Evolutionary conservation across 768 basidiomycete genomes (phyloP), one percentile per base, ranked within the genome.

Genomic region (Phanerodontia chrysosporium): DNA sequence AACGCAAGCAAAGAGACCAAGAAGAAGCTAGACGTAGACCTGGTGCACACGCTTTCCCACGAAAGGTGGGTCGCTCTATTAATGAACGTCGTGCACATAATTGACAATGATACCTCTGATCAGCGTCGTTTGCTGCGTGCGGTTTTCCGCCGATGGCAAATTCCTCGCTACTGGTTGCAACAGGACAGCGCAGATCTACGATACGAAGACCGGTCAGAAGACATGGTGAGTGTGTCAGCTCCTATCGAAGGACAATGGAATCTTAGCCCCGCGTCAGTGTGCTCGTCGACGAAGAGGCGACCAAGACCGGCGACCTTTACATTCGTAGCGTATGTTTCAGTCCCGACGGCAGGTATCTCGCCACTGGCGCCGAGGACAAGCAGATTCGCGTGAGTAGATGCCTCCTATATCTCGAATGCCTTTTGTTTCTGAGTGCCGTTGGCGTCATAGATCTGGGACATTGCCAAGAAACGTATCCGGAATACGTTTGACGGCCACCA

Each of bases 161-260:
- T 86, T 80, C 61, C 83, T 98, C 30, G 96, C 96, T 29, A 98
- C 96, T 3, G 96, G 96, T 13, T 98, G 95, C 75, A 98, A 98
- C 74, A 82, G 92, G 44, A 92, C 93, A 0, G 93, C 95, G 21
- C 95, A 97, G 72, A 95, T 98, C 58, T 98, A 91, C 70, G 93
- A 98, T 69, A 90, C 89, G 27, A 90, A 90, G 74, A 89, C 90
- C 0, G 95, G 95, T 7, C 71, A 68, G 0, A 93, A 92, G 75
- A 87, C 87, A 29, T 94, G 89, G 95, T 94, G 64, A 87, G 87
- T 32, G 92, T 88, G 94, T 94, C 64, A 57, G 85, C 70, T 24
- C 21, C n/a, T 45, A 2, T 54, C 36, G n/a, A n/a, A 49, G 25
- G 30, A 35, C 21, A 48, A 18, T 56, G 1, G n/a, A 45, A 2